phyloP scores from a whole-genome alignment of 805 yeast genomes.

The Kodamaea kakaduensis region DNA sequence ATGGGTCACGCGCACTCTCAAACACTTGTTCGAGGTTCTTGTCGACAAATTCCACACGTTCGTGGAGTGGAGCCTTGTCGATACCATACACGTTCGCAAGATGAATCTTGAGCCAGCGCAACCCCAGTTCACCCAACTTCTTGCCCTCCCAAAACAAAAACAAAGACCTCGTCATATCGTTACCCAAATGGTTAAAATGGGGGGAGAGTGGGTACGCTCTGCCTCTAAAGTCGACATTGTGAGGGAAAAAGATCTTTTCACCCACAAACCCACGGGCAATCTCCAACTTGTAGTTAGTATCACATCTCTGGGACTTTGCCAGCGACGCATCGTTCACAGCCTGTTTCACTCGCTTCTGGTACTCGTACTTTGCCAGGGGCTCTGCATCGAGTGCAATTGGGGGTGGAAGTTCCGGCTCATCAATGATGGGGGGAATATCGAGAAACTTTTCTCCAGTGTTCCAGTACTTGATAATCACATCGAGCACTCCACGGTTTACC shows the following conservation, averaged over 20 bases:
- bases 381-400: conserved; percentile 65
- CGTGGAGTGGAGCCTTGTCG: conserved; percentile 66
- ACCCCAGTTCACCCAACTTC: conserved; percentile 58
- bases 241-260: conserved; percentile 73
- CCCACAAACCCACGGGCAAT: conserved; percentile 90
- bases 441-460: conserved; percentile 72
- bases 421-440: conserved; percentile 58
- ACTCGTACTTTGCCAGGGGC: conserved; percentile 64
- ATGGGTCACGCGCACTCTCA: conserved; percentile 62
- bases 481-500: conserved; percentile 67
- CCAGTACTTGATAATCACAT: conserved; percentile 76
- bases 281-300: conserved; percentile 87
- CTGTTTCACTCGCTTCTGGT: conserved; percentile 59
- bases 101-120: conserved; percentile 74
- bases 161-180: conserved; percentile 70
- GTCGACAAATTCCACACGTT: conserved; percentile 58
- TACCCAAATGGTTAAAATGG: conserved; percentile 76
- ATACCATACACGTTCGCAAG: conserved; percentile 69
- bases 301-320: conserved; percentile 85
- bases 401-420: conserved; percentile 43
- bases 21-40: conserved; percentile 51
- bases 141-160: conserved; percentile 76
- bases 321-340: conserved; percentile 59
- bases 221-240: conserved; percentile 78
- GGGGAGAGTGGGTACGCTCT: conserved; percentile 81